Conservation (phyloP, 2,329 filamentous ascomycete genomes). For the Esteya vermicola region DNA sequence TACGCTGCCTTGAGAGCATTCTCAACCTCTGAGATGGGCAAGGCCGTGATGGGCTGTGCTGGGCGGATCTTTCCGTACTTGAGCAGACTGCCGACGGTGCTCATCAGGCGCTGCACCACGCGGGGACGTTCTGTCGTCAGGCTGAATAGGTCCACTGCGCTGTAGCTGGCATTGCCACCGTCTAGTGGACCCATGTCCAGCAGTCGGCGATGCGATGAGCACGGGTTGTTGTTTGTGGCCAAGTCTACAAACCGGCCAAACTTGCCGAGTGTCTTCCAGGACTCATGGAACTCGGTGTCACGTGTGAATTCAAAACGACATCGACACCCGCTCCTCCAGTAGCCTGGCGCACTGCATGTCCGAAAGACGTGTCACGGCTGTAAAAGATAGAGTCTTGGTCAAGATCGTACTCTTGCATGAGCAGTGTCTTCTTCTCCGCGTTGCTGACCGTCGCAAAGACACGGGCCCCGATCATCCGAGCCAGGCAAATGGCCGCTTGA, state of each 20-base stretch:
- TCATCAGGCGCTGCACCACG: not conserved
- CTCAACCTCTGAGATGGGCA: not conserved
- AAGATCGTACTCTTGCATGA: constrained; percentile 23
- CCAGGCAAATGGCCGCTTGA: constrained; percentile 24
- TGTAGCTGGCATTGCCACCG: constrained; percentile 29
- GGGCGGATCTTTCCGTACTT: too few species aligned
- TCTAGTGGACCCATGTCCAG: constrained; percentile 18
- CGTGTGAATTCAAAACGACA: constrained; percentile 26
- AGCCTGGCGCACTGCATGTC: constrained; percentile 13
- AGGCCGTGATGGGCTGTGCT: not conserved
- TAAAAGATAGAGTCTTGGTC: constrained; percentile 21
- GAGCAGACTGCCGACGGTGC: too few species aligned
- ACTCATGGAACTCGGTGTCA: constrained; percentile 24
- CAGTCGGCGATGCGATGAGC: constrained; percentile 1
- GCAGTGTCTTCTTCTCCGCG: constrained; percentile 23
- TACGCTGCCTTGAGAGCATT: not conserved
- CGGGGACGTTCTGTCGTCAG: not conserved
- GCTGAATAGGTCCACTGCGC: constrained; percentile 24
- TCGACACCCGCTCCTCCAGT: constrained; percentile 21
- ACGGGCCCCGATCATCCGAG: constrained; percentile 22
- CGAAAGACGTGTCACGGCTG: constrained; percentile 18
- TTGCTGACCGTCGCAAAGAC: constrained; percentile 28
- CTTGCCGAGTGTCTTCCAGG: constrained; percentile 27
- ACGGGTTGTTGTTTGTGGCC: constrained; percentile 1
- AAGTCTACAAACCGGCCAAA: constrained; percentile 14